A percentile compares a stretch with the other conserved stretches of the same genome.
Conservation (phyloP, 2,329 filamentous ascomycete species). For the Sarocladium oryzae region DNA sequence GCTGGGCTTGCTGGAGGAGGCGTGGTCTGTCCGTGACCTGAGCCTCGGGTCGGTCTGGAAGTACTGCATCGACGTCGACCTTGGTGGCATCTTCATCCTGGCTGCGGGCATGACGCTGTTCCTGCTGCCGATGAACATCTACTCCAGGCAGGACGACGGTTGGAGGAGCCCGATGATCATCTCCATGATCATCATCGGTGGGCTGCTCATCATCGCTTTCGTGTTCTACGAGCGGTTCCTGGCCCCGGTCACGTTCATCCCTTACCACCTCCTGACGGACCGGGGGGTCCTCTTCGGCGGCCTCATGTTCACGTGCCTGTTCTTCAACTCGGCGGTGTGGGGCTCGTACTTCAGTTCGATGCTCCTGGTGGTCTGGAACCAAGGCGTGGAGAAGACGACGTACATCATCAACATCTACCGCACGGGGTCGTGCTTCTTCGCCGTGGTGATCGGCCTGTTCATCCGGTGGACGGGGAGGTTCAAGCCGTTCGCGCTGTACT, state of each 20-base stretch:
- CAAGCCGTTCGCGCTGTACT: constrained; percentile 45
- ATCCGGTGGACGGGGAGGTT: constrained; percentile 42
- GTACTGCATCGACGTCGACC: constrained; percentile 60
- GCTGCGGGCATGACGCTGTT: constrained; percentile 56
- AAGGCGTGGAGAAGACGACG: constrained; percentile 25
- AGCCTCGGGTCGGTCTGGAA: constrained; percentile 40
- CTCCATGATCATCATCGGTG: constrained; percentile 32
- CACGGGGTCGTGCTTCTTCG: constrained; percentile 28
- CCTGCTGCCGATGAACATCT: constrained; percentile 62
- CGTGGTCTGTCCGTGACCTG: constrained; percentile 33
- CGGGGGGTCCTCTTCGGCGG: constrained; percentile 31
- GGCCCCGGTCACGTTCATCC: constrained; percentile 34
- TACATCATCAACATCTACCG: constrained; percentile 34
- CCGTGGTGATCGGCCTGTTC: constrained; percentile 23
- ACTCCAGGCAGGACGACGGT: constrained; percentile 30
- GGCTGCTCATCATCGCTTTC: constrained; percentile 30
- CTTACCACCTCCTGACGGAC: constrained; percentile 26
- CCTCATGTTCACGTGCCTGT: constrained; percentile 30
- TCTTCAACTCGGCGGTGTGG: constrained; percentile 32
- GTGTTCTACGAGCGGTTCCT: constrained; percentile 30
- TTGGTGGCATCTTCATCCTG: constrained; percentile 54
- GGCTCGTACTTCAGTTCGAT: constrained; percentile 33
- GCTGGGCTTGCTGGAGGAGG: constrained; percentile 34
- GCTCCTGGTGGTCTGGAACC: constrained; percentile 32
- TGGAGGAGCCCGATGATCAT: constrained; percentile 39